These are phyloP conservation scores for Epichloe amarillans DNA, from an alignment of 2,329 filamentous ascomycete genomes.

Conservation along the genomic window DNA sequence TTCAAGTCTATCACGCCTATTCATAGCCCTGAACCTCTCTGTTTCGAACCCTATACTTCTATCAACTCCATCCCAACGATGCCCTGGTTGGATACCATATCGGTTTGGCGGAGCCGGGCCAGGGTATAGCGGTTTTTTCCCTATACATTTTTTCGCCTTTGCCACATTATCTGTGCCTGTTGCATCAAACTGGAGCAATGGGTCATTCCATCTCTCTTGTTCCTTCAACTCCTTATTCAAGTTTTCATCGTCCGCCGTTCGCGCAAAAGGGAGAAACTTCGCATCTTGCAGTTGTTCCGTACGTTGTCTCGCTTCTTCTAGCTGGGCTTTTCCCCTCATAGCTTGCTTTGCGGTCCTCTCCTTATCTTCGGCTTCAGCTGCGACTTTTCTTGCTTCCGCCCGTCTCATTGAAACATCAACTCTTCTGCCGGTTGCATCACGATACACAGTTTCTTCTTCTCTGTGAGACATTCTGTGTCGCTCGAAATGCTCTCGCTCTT, in stretches of 20 bases:
- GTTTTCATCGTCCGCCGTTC: constrained; percentile 70
- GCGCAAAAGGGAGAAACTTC: constrained; percentile 65
- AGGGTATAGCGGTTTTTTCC: constrained; percentile 48
- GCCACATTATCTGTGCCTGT: constrained; percentile 27
- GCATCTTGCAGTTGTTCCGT: constrained; percentile 65
- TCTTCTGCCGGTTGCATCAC: constrained; percentile 86
- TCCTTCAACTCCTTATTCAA: constrained; percentile 75
- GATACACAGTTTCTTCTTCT: constrained; percentile 77
- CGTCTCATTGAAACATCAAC: constrained; percentile 88
- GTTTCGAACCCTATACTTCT: constrained; percentile 86
- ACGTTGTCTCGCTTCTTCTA: constrained; percentile 49
- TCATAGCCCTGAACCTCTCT: constrained; percentile 81
- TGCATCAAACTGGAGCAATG: constrained; percentile 67
- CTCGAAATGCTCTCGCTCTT: constrained; percentile 44
- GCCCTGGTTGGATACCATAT: constrained; percentile 84
- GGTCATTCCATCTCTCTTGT: constrained; percentile 80
- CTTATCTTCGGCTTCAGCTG: constrained; percentile 56
- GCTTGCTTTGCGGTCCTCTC: constrained; percentile 54
- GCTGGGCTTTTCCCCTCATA: constrained; percentile 79
- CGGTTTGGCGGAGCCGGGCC: constrained; percentile 79
- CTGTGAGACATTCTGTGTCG: constrained; percentile 27
- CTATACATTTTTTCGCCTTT: constrained; percentile 28
- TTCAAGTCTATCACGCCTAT: constrained; percentile 61
- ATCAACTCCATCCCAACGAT: constrained; percentile 96
- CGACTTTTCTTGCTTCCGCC: constrained; percentile 61